Conservation (phyloP, 129 eudicot genomes). For the Escallonia rubra region DNA sequence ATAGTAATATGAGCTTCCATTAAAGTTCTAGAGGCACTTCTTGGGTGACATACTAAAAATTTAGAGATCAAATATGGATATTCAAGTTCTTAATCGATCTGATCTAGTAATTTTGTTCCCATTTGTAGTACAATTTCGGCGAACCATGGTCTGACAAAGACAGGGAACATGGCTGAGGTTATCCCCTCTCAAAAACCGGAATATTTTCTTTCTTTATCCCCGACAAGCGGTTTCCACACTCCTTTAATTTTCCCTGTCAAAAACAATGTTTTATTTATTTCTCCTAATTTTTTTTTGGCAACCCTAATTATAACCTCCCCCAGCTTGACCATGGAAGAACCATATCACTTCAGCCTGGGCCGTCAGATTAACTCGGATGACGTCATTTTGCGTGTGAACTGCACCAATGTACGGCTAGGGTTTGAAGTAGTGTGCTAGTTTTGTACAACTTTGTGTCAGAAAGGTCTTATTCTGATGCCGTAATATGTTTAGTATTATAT, state of each 20-base stretch:
- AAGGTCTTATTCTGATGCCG: neutral
- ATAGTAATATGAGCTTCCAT: no score
- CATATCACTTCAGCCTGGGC: neutral
- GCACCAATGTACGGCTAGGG: neutral
- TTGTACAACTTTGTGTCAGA: neutral
- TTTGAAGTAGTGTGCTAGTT: conserved; percentile 9
- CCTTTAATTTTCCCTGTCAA: neutral
- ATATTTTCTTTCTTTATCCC: conserved; percentile 7
- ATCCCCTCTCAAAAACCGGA: conserved; percentile 1
- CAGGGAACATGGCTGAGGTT: conserved; percentile 25
- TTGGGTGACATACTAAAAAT: no score
- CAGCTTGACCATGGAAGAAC: neutral
- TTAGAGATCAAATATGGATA: no score
- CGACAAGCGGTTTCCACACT: conserved; percentile 16
- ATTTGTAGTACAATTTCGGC: neutral
- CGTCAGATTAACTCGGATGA: conserved; percentile 1
- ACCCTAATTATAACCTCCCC: neutral
- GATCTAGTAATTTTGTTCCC: neutral
- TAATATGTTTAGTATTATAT: neutral
- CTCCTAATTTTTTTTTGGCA: neutral
- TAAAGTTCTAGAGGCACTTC: no score
- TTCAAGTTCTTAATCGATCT: no score
- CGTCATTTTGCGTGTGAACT: neutral
- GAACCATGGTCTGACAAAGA: conserved; percentile 11
- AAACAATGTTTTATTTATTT: neutral